These are phyloP conservation scores for Aspergillus nidulans DNA, from an alignment of 495 filamentous ascomycete genomes.

Conservation along the genomic window DNA sequence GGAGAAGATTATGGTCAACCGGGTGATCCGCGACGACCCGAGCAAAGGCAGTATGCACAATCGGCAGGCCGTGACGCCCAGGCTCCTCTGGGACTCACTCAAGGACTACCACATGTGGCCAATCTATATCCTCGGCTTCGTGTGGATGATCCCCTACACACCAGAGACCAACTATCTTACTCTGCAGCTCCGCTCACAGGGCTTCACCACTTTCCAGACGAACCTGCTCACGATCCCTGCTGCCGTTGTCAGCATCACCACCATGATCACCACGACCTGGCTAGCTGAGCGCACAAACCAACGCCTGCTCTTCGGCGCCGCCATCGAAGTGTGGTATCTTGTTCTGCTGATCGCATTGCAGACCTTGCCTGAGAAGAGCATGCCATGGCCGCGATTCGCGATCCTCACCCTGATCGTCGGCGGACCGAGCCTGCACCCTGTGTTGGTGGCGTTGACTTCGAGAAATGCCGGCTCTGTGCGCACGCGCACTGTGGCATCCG, in stretches of 20 bases:
- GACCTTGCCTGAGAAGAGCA: neutral
- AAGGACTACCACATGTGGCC: constrained; percentile 53
- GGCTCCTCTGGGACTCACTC: constrained; percentile 45
- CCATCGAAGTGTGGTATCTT: constrained; percentile 50
- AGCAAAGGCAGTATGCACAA: constrained; percentile 65
- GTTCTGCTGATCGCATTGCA: constrained; percentile 45
- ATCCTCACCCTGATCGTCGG: constrained; percentile 55
- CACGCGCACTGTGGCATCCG: constrained; percentile 51
- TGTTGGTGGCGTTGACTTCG: constrained; percentile 31
- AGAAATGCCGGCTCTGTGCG: constrained; percentile 56
- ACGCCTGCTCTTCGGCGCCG: constrained; percentile 41
- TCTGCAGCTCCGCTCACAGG: constrained; percentile 51
- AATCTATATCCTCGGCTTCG: constrained; percentile 52
- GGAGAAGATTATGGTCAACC: constrained; percentile 66
- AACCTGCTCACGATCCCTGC: constrained; percentile 61
- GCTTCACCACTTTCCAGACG: constrained; percentile 61
- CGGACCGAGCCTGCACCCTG: constrained; percentile 40
- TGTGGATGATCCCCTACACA: constrained; percentile 43
- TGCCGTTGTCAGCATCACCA: constrained; percentile 25
- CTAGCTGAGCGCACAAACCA: constrained; percentile 45
- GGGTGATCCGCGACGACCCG: constrained; percentile 69
- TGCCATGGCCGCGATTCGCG: constrained; percentile 30
- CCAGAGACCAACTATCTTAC: constrained; percentile 57
- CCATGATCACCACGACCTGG: constrained; percentile 47
- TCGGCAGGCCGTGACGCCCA: constrained; percentile 45